phyloP scores from a whole-genome alignment of 805 yeast species.

The Wickerhamomyces canadensis region DNA sequence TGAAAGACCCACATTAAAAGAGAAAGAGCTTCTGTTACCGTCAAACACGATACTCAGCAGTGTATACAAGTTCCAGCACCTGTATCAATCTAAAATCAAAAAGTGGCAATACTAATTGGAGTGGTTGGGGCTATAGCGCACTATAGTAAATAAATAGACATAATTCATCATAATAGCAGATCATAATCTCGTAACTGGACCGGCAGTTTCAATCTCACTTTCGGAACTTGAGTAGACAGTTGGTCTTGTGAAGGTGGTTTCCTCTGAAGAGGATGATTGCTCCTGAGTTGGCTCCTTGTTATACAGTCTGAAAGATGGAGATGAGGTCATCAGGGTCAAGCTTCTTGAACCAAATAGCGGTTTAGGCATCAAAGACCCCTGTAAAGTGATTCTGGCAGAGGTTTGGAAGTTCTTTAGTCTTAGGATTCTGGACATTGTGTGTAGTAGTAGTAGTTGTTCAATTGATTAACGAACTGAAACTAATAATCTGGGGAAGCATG shows the following conservation, averaged over 20 bases:
- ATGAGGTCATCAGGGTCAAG: constrained; percentile 7
- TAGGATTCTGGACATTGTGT: constrained; percentile 14
- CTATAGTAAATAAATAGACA: neutral
- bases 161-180: neutral
- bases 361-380: constrained; percentile 8
- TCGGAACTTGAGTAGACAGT: constrained; percentile 22
- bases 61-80: no score
- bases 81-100: no score
- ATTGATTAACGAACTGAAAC: no score
- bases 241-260: constrained; percentile 17
- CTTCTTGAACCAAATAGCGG: constrained; percentile 13
- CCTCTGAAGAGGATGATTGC: constrained; percentile 7
- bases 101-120: no score
- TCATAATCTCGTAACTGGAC: constrained; percentile 23
- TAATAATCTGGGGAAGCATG: neutral
- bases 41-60: no score
- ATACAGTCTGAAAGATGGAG: constrained; percentile 16
- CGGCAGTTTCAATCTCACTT: constrained; percentile 27
- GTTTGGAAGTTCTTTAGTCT: constrained; percentile 22
- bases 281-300: constrained; percentile 17
- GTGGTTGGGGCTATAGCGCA: no score
- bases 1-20: no score
- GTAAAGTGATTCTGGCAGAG: constrained; percentile 20
- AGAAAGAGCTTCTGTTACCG: no score
- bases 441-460: constrained; percentile 1